Evolutionary conservation across 495 filamentous ascomycete species (phyloP).

Genomic region (Aspergillus sclerotioniger): DNA sequence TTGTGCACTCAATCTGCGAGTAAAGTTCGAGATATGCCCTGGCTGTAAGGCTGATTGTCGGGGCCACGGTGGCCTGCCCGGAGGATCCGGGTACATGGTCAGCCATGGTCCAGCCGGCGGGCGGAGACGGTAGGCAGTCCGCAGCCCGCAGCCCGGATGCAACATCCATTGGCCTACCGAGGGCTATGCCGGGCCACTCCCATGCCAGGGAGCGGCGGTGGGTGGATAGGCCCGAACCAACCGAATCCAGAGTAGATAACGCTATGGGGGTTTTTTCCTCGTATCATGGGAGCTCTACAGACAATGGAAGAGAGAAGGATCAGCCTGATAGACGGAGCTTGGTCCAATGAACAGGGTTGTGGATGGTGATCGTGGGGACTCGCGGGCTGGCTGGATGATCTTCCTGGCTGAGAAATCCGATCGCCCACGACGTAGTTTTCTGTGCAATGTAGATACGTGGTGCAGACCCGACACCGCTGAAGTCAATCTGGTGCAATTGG

Average conservation of each 20-base stretch:
- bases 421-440: background rate
- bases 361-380: background rate
- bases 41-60: background rate
- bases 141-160: background rate
- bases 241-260: conserved; percentile 5
- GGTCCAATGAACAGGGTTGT: conserved; percentile 1
- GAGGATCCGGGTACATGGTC: background rate
- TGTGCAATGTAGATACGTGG: too few relatives aligned
- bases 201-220: background rate
- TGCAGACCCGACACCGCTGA: too few relatives aligned
- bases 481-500: too few relatives aligned
- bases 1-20: background rate
- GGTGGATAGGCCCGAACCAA: conserved; percentile 12
- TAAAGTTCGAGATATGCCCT: background rate
- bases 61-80: background rate
- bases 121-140: background rate
- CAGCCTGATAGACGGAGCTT: background rate
- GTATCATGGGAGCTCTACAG: conserved; percentile 16
- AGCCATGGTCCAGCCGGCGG: background rate
- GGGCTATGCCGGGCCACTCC: background rate
- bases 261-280: conserved; percentile 21
- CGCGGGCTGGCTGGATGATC: background rate
- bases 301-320: conserved; percentile 3
- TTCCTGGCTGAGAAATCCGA: background rate
- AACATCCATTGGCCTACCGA: background rate